Evolutionary conservation across 139 green algal genomes (phyloP).

Genomic region (Coccomyxa sp.): DNA sequence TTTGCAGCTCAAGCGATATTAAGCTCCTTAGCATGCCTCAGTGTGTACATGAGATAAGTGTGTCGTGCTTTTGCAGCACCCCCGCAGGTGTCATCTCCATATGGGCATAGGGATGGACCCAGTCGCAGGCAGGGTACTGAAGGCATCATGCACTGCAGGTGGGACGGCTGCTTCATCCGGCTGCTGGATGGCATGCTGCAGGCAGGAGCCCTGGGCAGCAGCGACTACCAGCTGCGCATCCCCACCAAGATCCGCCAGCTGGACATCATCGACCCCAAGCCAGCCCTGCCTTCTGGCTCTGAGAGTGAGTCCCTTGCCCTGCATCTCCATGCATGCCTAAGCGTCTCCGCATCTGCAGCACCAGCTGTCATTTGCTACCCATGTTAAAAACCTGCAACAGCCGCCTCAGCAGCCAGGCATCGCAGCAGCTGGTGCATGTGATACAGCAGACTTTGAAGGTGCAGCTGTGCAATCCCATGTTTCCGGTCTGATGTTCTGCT

Average conservation of each 20-base stretch:
- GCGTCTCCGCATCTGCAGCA: neutral
- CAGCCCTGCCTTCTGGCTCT: neutral
- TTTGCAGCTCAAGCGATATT: neutral
- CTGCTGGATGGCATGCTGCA: slow-evolving; percentile 11
- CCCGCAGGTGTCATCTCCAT: too few species aligned
- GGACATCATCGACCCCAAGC: neutral
- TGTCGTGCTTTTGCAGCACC: neutral
- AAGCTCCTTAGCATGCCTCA: neutral
- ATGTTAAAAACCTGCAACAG: too few species aligned
- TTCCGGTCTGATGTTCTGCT: neutral
- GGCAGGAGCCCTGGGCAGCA: neutral
- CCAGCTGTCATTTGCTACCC: neutral
- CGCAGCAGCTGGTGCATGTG: neutral
- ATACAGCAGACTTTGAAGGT: neutral
- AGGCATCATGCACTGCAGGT: neutral
- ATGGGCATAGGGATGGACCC: neutral
- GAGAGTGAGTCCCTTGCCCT: neutral
- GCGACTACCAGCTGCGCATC: slow-evolving; percentile 7
- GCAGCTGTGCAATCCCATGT: too few species aligned
- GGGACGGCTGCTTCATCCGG: slow-evolving; percentile 9
- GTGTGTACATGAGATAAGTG: neutral
- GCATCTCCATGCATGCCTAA: neutral
- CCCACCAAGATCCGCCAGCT: neutral
- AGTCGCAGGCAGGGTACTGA: neutral
- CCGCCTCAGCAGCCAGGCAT: neutral